Percentiles rank a stretch among this genome's conserved stretches.
phyloP scores from a whole-genome alignment of 2,329 filamentous ascomycete genomes.

The Neofusicoccum sp. region DNA sequence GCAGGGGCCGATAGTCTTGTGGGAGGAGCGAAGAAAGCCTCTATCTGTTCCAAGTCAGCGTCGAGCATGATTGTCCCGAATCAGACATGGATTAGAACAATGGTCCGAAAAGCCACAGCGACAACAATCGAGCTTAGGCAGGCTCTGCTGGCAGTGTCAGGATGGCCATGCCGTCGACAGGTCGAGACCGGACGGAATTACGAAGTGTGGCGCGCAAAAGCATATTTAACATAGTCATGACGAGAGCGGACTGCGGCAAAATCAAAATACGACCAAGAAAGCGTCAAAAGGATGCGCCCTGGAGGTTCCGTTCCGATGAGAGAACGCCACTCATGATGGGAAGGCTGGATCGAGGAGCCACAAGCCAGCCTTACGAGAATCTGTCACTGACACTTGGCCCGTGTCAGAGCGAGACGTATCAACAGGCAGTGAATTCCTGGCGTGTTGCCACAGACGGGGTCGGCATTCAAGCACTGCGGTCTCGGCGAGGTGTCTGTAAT shows the following conservation, averaged over 20 bases:
- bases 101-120: background rate
- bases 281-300: background rate
- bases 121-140: background rate
- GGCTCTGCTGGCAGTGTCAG: background rate
- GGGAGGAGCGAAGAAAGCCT: background rate
- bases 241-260: constrained; percentile 1
- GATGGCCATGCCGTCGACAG: constrained; percentile 8
- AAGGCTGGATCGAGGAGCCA: constrained; percentile 7
- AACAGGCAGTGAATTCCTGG: too few species aligned
- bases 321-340: constrained; percentile 2
- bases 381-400: background rate
- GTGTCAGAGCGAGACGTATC: background rate
- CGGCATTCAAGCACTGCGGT: background rate
- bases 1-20: background rate
- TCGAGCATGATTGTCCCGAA: background rate
- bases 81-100: background rate
- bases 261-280: background rate
- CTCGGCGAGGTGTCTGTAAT: background rate
- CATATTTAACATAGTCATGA: background rate
- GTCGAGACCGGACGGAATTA: background rate
- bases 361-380: constrained; percentile 1
- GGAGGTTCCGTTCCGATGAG: background rate
- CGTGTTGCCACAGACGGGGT: background rate
- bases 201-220: constrained; percentile 5
- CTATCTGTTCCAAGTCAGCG: background rate